Evolutionary conservation across 106 monocot genomes (phyloP).

Genomic region (Posidonia australis): DNA sequence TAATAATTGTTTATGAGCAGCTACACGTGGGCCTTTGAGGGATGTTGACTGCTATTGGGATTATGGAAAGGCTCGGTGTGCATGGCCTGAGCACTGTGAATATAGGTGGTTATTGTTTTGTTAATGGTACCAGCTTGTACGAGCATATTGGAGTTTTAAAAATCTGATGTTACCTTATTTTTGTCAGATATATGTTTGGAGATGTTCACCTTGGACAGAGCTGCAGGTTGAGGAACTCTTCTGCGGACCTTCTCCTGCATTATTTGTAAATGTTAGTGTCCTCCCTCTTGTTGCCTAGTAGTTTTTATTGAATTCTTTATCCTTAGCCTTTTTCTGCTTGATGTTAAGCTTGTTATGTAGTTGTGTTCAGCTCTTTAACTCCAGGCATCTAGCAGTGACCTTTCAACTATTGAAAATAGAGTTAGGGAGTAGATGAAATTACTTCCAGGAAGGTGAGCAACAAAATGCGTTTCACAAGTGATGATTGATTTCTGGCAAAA

Average conservation of each 20-base stretch:
- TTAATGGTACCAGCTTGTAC: too few species aligned
- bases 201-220: conserved; percentile 97
- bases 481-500: too few species aligned
- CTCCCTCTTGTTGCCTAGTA: not conserved
- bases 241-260: conserved; percentile 52
- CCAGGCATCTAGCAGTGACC: too few species aligned
- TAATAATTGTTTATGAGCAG: conserved; percentile 50
- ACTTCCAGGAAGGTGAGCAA: too few species aligned
- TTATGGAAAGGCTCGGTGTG: conserved; percentile 96
- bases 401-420: too few species aligned
- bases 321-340: too few species aligned
- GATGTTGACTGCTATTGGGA: conserved; percentile 95
- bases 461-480: too few species aligned
- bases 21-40: conserved; percentile 74
- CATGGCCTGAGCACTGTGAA: conserved; percentile 97
- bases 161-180: not conserved
- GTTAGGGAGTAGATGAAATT: too few species aligned
- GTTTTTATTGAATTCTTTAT: not conserved
- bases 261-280: conserved; percentile 30
- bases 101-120: conserved; percentile 43
- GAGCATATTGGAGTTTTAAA: not conserved
- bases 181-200: conserved; percentile 76
- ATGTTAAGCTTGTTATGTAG: too few species aligned
- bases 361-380: too few species aligned
- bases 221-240: conserved; percentile 72